Evolutionary conservation across 208 protist genomes (phyloP).

Genomic region (Angomonas deanei): DNA sequence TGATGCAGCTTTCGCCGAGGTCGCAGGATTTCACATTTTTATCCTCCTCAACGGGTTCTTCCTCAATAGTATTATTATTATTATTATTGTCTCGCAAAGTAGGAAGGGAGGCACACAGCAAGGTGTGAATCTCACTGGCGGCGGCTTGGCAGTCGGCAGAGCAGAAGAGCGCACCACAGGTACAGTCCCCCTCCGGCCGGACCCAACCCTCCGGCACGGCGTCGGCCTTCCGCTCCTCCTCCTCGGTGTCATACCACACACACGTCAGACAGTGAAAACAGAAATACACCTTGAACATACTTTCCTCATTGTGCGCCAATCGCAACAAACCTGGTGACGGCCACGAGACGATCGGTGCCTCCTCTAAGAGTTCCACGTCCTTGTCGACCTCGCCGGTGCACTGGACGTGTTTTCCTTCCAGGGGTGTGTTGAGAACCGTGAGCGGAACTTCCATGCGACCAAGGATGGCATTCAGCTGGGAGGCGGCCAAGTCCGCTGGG

Average conservation of each 20-base stretch:
- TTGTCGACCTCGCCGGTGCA: conserved; percentile 33
- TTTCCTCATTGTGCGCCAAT: conserved; percentile 2
- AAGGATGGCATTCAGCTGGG: conserved; percentile 56
- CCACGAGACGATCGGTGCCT: conserved; percentile 73
- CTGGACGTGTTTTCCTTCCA: conserved; percentile 63
- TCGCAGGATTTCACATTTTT: not conserved
- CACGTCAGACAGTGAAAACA: conserved; percentile 70
- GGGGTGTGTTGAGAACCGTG: conserved; percentile 5
- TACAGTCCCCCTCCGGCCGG: conserved; percentile 15
- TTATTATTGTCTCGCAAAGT: no score
- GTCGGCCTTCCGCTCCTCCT: not conserved
- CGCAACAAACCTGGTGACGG: conserved; percentile 28
- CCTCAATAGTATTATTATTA: no score
- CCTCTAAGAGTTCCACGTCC: conserved; percentile 53
- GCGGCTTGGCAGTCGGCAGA: conserved; percentile 32
- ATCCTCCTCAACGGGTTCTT: not conserved
- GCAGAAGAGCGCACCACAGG: conserved; percentile 61
- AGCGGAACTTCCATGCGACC: conserved; percentile 36
- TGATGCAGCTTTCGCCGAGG: conserved; percentile 9
- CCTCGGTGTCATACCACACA: not conserved
- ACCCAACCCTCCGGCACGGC: conserved; percentile 13
- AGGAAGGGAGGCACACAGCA: conserved; percentile 48
- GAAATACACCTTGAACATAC: conserved; percentile 21
- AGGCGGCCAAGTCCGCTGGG: conserved; percentile 34
- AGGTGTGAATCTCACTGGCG: conserved; percentile 23